phyloP scores from a whole-genome alignment of 441 rosid species.

The Brassica balearica region DNA sequence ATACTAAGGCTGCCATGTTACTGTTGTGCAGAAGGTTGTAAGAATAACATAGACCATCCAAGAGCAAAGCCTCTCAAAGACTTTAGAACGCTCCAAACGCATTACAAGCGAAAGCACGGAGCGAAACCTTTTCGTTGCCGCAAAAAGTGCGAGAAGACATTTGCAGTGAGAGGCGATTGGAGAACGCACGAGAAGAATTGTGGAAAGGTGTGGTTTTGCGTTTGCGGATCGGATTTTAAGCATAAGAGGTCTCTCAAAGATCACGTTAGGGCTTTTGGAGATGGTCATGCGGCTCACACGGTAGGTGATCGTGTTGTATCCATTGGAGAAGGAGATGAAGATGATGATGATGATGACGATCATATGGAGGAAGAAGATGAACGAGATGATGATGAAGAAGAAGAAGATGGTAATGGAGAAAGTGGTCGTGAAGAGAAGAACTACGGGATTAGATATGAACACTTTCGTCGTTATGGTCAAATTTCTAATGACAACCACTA shows the following conservation, averaged over 20 bases:
- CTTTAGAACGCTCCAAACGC: conserved; percentile 91
- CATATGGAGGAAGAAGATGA: conserved; percentile 37
- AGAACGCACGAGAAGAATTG: conserved; percentile 95
- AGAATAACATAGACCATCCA: conserved; percentile 86
- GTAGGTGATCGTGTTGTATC: conserved; percentile 51
- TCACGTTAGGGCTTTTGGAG: conserved; percentile 82
- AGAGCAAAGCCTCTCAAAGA: conserved; percentile 88
- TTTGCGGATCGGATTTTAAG: conserved; percentile 90
- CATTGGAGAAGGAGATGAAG: conserved; percentile 50
- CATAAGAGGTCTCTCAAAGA: conserved; percentile 94
- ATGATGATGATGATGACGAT: conserved; percentile 46
- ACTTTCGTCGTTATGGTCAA: conserved; percentile 39
- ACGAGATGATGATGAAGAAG: conserved; percentile 33
- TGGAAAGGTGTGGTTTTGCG: conserved; percentile 89
- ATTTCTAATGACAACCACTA: conserved; percentile 32
- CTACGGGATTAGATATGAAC: conserved; percentile 37
- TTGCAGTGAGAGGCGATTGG: conserved; percentile 93
- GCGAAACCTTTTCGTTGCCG: conserved; percentile 79
- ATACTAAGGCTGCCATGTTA: conserved; percentile 82
- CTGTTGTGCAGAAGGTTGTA: conserved; percentile 88
- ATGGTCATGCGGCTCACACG: conserved; percentile 76
- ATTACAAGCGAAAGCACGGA: conserved; percentile 86
- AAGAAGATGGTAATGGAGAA: conserved; percentile 30
- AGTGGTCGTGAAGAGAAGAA: conserved; percentile 33
- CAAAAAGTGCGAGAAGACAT: conserved; percentile 72